Evolutionary conservation across 2,329 filamentous ascomycete genomes (phyloP), one percentile per base, ranked within the genome.

Genomic region (Purpureocillium lavendulum): DNA sequence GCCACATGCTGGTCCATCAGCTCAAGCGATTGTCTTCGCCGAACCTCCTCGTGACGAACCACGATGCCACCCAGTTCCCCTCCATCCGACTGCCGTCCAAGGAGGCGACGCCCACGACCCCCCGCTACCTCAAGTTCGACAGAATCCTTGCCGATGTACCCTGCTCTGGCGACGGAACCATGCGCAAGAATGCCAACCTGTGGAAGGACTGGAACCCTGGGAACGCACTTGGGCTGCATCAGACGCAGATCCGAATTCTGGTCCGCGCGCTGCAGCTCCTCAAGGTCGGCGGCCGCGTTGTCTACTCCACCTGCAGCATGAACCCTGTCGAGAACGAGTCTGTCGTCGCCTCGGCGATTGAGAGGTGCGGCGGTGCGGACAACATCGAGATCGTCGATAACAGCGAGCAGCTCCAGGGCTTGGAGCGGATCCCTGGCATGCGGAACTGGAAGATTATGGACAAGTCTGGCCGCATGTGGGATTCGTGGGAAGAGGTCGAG

Each of bases 291-390:
- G 92, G 92, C 38, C 80, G 89, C 46, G 86, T 97, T 21, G 90
- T 98, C 38, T 98, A 97, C 67, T 97, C 90, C 3, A 98, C 92
- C 15, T 98, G 92, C 73, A 96, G 88, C 62, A 87, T 98, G 85
- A 98, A 98, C 65, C 92, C 92, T 0, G 80, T 97, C 21, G 92
- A 98, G 69, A 95, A 98, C 55, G 92, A 98, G 65, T 83, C 92
- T 7, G 88, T 97, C 13, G 71, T 98, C 44, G 80, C 86, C 1
- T 82, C 84, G 18, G 92, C 92, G 10, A 89, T 98, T 51, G 84
- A 88, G 51, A 77, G 89, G 41, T 97, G 89, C 54, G 92, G 92
- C 45, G 92, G 92, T 3, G 64, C 77, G 4, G 71, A 75, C 12
- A 92, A 89, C 56, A 84, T 98, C 36, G 76, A 84, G 48, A 81